Evolutionary conservation across 768 basidiomycete genomes (phyloP).

Genomic region (Lactarius sp.): DNA sequence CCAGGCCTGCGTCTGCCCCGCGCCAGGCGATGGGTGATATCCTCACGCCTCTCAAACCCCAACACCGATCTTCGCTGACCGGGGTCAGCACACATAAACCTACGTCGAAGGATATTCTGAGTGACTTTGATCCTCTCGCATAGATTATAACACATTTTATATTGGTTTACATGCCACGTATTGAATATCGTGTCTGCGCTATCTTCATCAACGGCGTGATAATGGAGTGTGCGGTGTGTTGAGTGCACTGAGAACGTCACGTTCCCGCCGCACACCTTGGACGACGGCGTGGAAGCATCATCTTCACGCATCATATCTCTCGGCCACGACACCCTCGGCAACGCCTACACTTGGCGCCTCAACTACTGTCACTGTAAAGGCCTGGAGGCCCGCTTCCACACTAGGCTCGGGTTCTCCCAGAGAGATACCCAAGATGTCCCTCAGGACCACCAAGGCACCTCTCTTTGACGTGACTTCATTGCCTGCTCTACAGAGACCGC

Average conservation of each 20-base stretch:
- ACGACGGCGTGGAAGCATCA: not conserved
- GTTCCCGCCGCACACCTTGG: not conserved
- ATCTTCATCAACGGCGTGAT: not conserved
- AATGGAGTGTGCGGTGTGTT: not conserved
- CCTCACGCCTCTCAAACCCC: conserved; percentile 59
- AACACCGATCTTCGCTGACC: conserved; percentile 43
- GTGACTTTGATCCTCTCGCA: conserved; percentile 76
- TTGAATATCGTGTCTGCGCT: not conserved
- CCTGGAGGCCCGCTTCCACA: conserved; percentile 25
- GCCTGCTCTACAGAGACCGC: conserved; percentile 58
- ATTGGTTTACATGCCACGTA: not conserved
- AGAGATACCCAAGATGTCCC: conserved; percentile 47
- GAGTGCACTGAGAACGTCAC: not conserved
- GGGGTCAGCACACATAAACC: conserved; percentile 39
- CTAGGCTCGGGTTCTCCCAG: conserved; percentile 35
- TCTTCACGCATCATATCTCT: conserved; percentile 6
- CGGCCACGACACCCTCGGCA: conserved; percentile 17
- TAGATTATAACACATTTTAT: conserved; percentile 29
- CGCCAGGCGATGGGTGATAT: conserved; percentile 44
- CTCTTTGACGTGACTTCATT: conserved; percentile 71
- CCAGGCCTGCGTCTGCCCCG: conserved; percentile 33
- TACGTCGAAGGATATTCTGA: conserved; percentile 64
- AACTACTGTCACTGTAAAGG: conserved; percentile 57
- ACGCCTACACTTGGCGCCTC: conserved; percentile 46
- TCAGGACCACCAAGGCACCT: conserved; percentile 67